These are phyloP conservation scores for Rosa chinensis DNA, from an alignment of 306 rosid species.

Conservation along the genomic window DNA sequence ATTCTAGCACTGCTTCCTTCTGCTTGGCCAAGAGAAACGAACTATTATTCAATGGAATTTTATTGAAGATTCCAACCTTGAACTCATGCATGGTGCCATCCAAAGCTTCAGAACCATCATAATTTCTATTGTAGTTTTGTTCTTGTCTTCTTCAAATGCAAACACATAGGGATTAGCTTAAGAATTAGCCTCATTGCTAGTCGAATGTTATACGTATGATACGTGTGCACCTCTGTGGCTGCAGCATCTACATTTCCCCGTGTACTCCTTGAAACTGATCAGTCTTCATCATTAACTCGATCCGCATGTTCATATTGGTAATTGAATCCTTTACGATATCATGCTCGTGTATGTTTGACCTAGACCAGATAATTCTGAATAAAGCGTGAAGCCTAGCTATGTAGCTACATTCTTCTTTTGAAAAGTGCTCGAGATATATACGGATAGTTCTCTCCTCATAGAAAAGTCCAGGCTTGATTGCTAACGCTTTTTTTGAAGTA, in stretches of 20 bases:
- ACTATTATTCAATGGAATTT: conserved; percentile 13
- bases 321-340: neutral
- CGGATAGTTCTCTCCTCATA: neutral
- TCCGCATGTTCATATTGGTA: neutral
- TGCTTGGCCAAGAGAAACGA: conserved; percentile 3
- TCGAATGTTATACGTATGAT: neutral
- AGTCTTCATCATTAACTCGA: neutral
- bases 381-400: neutral
- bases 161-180: neutral
- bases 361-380: neutral
- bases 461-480: neutral
- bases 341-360: neutral
- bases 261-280: neutral
- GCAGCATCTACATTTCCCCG: neutral
- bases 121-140: neutral
- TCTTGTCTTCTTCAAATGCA: conserved; percentile 16
- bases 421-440: neutral
- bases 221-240: neutral
- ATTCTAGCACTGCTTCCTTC: neutral
- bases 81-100: neutral
- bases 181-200: conserved; percentile 7
- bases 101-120: neutral
- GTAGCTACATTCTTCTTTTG: neutral
- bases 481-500: neutral
- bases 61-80: neutral